Base-by-base conservation (phyloP, 495 filamentous ascomycete genomes). In the Aspergillus funiculosus region DNA sequence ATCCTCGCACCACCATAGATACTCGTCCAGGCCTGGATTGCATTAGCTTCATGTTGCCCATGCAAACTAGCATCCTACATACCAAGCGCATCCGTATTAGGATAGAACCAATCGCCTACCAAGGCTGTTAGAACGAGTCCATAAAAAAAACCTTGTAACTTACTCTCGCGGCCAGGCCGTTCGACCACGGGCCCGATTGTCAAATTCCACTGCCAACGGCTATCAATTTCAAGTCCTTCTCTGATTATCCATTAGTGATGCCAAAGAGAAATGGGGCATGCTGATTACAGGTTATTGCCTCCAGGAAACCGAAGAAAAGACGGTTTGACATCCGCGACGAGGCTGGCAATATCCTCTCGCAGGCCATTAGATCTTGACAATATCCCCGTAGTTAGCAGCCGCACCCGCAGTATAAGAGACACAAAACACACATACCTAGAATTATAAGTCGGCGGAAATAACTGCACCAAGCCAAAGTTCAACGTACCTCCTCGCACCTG, bases 121-220 rank as follows among this genome's bases (percentile, higher is more conserved):
- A 11, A 29, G 4, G 0, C n/a, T 32, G 53, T 36, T 22, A 37
- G 35, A 4, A n/a, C n/a, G n/a, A n/a, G n/a, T n/a, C 3, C 0
- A 3, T 31, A 6, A 21, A 14, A 27, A 1, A 6, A 20, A 36
- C 7, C 17, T 11, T 18, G n/a, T n/a, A 3, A 43, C 50, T 40
- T 26, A 54, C 56, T 45, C 3, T 75, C 60, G 46, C 78, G 68
- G 24, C 82, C 82, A 0, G 81, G 78, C 6, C 83, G 71, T 34
- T 83, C 62, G 21, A 74, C 78, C 2, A 85, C 64, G 0, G 78
- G 75, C 0, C 83, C 83, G 36, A 87, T 75, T 2, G 80, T 83
- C 43, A 77, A 66, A 53, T 83, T 81, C 83, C 83, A 87, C 31
- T 78, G 74, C 80, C 82, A 87, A 50, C 72, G 69, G 31, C 64